Evolutionary conservation across 164 flowering plant species (phyloP).

Genomic region (Taxillus chinensis): DNA sequence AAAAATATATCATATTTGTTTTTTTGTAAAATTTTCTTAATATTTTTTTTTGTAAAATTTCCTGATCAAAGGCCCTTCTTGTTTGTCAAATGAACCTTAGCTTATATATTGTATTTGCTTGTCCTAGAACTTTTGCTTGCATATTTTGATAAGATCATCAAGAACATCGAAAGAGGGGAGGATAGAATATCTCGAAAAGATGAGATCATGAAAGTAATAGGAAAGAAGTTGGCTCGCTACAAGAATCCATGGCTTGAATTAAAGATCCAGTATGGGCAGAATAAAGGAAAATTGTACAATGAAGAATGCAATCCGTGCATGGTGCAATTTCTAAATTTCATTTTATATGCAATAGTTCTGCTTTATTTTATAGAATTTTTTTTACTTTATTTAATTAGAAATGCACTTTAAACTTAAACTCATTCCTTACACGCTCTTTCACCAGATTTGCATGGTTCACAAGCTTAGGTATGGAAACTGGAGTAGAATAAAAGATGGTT

Average conservation of each 20-base stretch:
- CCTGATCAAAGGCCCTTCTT: too few relatives aligned
- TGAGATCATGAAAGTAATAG: conserved; percentile 99
- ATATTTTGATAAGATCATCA: conserved; percentile 95
- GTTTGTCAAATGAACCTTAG: too few relatives aligned
- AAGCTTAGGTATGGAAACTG: conserved; percentile 98
- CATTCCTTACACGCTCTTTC: too few relatives aligned
- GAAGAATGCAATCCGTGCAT: conserved; percentile 99
- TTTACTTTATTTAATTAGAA: too few relatives aligned
- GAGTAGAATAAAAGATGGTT: conserved; percentile 98
- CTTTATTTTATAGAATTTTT: too few relatives aligned
- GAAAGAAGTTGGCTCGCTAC: conserved; percentile 95
- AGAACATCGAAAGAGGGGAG: conserved; percentile 96
- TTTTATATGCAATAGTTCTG: too few relatives aligned
- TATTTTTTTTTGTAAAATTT: too few relatives aligned
- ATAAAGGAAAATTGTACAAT: conserved; percentile 95
- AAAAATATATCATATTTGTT: too few relatives aligned
- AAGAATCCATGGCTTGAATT: conserved; percentile 99
- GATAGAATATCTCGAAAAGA: conserved; percentile 92
- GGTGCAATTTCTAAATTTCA: conserved; percentile 46
- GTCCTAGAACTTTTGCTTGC: too few relatives aligned
- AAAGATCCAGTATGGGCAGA: conserved; percentile 98
- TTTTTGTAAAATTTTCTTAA: too few relatives aligned
- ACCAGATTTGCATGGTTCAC: conserved; percentile 96
- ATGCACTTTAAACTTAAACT: too few relatives aligned
- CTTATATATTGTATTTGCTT: too few relatives aligned